phyloP scores from a whole-genome alignment of 1,284 basidiomycete species.

The Sanghuangporus weigelae region DNA sequence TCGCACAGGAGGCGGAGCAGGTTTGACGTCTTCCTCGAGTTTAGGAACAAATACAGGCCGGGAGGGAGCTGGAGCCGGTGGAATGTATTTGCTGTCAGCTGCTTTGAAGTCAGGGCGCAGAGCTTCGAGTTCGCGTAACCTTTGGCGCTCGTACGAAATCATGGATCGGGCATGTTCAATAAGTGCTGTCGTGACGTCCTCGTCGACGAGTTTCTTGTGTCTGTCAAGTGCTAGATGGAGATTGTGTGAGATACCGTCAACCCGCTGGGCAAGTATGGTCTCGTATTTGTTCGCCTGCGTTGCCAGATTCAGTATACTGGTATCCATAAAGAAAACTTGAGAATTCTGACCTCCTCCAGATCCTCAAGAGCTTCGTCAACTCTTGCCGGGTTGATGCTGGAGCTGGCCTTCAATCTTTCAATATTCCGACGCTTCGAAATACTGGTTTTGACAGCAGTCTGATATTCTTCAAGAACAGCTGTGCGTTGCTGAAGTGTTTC shows the following conservation, averaged over 20 bases:
- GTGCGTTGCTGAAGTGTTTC: constrained; percentile 86
- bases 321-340: not conserved
- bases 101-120: constrained; percentile 69
- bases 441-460: constrained; percentile 82
- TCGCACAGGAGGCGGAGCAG: constrained; percentile 24
- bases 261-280: constrained; percentile 70
- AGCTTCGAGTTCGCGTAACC: constrained; percentile 83
- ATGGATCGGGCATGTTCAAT: constrained; percentile 88
- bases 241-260: constrained; percentile 88
- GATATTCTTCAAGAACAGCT: constrained; percentile 86
- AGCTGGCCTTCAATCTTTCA: constrained; percentile 85
- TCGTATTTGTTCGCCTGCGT: constrained; percentile 82
- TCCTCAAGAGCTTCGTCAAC: constrained; percentile 94
- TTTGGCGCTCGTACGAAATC: constrained; percentile 85
- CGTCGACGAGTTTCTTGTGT: constrained; percentile 81
- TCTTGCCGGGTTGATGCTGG: constrained; percentile 77
- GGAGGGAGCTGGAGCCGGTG: constrained; percentile 44
- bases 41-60: constrained; percentile 57
- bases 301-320: constrained; percentile 8
- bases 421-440: constrained; percentile 89
- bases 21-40: constrained; percentile 53
- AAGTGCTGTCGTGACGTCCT: constrained; percentile 82
- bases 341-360: constrained; percentile 75
- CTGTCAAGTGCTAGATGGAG: constrained; percentile 78
- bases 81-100: constrained; percentile 55